These are phyloP conservation scores for Corchorus capsularis DNA, from an alignment of 345 rosid species.

Conservation along the genomic window DNA sequence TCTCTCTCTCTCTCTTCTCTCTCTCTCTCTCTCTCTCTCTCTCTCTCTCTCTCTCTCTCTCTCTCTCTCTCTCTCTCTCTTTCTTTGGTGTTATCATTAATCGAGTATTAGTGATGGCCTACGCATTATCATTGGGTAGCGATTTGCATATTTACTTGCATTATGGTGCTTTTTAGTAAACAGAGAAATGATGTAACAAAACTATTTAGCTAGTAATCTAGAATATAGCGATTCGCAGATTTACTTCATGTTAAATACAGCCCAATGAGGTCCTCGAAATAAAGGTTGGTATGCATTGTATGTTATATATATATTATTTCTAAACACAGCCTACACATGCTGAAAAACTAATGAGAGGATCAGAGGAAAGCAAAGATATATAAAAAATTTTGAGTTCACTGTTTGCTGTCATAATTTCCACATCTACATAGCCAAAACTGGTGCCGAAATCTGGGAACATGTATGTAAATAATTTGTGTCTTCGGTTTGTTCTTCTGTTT, in stretches of 20 bases:
- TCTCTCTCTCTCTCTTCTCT: too few relatives aligned
- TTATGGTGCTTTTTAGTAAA: not conserved
- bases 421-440: not conserved
- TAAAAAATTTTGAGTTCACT: too few relatives aligned
- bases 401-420: not conserved
- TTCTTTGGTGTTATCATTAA: constrained; percentile 1
- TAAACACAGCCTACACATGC: too few relatives aligned
- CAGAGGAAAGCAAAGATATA: too few relatives aligned
- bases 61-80: not conserved
- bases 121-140: not conserved
- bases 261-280: not conserved
- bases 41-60: too few relatives aligned
- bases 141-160: not conserved
- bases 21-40: too few relatives aligned
- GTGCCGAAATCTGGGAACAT: not conserved
- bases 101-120: constrained; percentile 2
- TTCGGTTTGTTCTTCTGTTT: not conserved
- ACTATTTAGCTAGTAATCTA: constrained; percentile 2
- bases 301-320: too few relatives aligned
- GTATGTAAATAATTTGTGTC: not conserved
- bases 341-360: too few relatives aligned
- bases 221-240: not conserved
- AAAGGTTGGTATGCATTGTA: not conserved
- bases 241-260: too few relatives aligned
- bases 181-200: not conserved